phyloP scores from a whole-genome alignment of 345 rosid genomes.

The Durio zibethinus region DNA sequence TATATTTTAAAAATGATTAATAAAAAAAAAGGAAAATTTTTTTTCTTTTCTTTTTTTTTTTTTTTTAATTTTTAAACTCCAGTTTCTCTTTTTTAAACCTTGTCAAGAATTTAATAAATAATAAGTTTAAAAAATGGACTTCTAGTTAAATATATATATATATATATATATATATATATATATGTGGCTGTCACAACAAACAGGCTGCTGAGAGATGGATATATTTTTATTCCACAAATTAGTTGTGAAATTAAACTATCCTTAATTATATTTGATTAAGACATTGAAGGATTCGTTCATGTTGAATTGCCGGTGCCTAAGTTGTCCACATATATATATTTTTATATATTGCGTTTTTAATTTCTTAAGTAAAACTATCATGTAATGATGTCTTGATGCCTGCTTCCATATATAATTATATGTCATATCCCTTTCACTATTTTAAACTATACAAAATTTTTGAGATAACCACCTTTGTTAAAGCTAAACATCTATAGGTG shows the following conservation, averaged over 20 bases:
- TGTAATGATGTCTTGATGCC: background rate
- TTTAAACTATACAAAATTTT: background rate
- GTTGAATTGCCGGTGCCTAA: conserved; percentile 11
- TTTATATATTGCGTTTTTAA: background rate
- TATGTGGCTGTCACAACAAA: background rate
- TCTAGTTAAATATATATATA: background rate
- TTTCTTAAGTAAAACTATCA: background rate
- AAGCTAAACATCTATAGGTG: too few relatives aligned
- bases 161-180: too few relatives aligned
- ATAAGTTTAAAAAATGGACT: background rate
- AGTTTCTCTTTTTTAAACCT: background rate
- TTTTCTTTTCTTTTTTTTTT: too few relatives aligned
- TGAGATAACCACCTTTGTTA: background rate
- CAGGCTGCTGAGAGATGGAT: background rate
- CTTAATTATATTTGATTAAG: conserved; percentile 1
- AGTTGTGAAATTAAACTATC: background rate
- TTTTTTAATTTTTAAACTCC: background rate
- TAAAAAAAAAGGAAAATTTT: too few relatives aligned
- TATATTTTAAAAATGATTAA: too few relatives aligned
- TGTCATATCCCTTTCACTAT: background rate
- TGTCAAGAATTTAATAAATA: background rate
- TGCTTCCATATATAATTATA: background rate
- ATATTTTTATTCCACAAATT: conserved; percentile 8
- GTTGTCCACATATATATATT: background rate
- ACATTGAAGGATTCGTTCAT: background rate